Base-by-base conservation (phyloP, 1,284 basidiomycete species). In the Ustilago vetiveriae region DNA sequence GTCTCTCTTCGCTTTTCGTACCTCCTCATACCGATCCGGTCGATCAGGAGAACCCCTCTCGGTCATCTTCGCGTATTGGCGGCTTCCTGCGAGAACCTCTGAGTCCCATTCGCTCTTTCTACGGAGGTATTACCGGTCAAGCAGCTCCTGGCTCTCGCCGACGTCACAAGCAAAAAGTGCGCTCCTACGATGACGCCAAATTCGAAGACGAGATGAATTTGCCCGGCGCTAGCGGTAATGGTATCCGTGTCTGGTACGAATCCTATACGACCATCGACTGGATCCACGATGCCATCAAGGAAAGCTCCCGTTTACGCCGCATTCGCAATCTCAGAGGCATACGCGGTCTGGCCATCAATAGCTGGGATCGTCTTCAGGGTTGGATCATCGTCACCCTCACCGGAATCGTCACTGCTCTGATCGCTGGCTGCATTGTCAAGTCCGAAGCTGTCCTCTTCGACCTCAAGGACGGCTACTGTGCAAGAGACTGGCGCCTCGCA, bases 391-490 rank as follows among this genome's bases (percentile, higher is more conserved):
- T 95, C 44, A 92, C 92, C 2, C 86, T 95, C 45, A 81, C 85
- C 27, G 76, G 76, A 44, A 51, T 78, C 38, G 17, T 76, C 44
- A 75, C 71, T 19, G 74, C 76, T 16, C 46, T 78, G 44, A 85
- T 92, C 32, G 95, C 95, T 0, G 97, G 92, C 80, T 83, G 90
- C 48, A 91, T 98, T 72, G 88, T 95, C 35, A 88, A 91, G 26
- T 86, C 87, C 54, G 95, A 98, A 79, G 90, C 92, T 80, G 90
- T 89, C 85, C 84, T 98, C n/a, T 98, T 97, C 77, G 92, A 96
- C 81, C 82, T 90, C 69, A 98, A 98, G 83, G 91, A 93, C 52
- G 95, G 95, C 0, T 92, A 91, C 81, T 98, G 94, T 82, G 77
- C 80, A 2, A 82, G 83, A 0, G 85, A 85, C 2, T 91, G 90